Conservation (phyloP, 2,329 filamentous ascomycete species). For the Cladosporium sp. region DNA sequence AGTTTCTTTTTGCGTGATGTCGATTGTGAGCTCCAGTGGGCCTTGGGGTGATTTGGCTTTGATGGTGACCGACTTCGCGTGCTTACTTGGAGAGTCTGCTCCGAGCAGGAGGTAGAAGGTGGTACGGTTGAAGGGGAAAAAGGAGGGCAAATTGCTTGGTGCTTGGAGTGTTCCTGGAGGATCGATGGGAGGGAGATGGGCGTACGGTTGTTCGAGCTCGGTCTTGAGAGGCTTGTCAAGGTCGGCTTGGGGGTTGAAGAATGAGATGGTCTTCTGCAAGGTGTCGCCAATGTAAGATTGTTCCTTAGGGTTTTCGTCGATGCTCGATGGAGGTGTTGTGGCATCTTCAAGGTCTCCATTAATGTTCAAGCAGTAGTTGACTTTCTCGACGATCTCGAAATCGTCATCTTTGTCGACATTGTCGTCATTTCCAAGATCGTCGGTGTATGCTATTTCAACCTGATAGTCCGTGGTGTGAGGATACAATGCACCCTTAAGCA, state of each 20-base stretch:
- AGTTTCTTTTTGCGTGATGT: slow-evolving; percentile 48
- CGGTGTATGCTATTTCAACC: slow-evolving; percentile 57
- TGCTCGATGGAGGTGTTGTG: neutral
- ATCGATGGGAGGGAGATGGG: slow-evolving; percentile 50
- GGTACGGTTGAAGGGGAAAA: slow-evolving; percentile 65
- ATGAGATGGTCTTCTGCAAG: slow-evolving; percentile 47
- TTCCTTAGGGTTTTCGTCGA: neutral
- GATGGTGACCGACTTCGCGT: slow-evolving; percentile 55
- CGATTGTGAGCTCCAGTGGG: slow-evolving; percentile 61
- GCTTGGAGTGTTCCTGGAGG: slow-evolving; percentile 60
- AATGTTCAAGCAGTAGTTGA: slow-evolving; percentile 47
- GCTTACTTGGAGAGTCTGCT: slow-evolving; percentile 43
- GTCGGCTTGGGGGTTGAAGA: slow-evolving; percentile 53
- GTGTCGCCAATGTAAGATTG: neutral
- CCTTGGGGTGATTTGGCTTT: slow-evolving; percentile 54
- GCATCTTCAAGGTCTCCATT: neutral
- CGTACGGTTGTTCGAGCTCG: slow-evolving; percentile 36
- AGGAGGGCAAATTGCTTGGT: slow-evolving; percentile 57
- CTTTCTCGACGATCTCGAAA: slow-evolving; percentile 60
- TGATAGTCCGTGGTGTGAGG: slow-evolving; percentile 63
- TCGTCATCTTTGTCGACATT: slow-evolving; percentile 46
- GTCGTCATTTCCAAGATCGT: too few relatives aligned
- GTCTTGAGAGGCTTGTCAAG: slow-evolving; percentile 36
- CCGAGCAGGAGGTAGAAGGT: slow-evolving; percentile 63
- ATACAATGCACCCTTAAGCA: slow-evolving; percentile 67